These are phyloP conservation scores for Solanum ossicruentum DNA, from an alignment of 257 asterid species.

Conservation along the genomic window DNA sequence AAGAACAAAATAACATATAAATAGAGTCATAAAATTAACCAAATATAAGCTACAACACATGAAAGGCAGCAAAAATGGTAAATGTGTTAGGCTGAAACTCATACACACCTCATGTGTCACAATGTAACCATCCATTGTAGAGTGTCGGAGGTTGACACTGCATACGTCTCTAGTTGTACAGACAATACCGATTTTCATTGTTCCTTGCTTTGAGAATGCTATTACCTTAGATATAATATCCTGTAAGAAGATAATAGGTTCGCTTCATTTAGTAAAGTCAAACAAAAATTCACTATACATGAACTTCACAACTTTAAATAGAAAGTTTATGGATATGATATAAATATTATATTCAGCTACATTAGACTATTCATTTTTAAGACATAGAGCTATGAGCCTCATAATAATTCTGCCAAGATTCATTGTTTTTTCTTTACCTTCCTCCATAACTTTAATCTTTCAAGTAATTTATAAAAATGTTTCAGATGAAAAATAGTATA, in stretches of 20 bases:
- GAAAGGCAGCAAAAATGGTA: neutral
- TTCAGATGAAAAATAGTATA: neutral
- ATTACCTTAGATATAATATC: constrained; percentile 31
- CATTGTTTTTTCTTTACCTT: neutral
- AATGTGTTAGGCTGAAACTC: neutral
- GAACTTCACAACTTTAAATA: neutral
- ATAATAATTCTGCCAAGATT: neutral
- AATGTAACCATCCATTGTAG: constrained; percentile 61
- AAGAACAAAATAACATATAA: neutral
- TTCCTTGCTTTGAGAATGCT: constrained; percentile 58
- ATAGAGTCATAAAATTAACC: neutral
- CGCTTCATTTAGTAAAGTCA: neutral
- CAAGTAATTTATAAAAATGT: neutral
- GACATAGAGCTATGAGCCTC: neutral
- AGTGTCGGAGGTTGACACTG: constrained; percentile 71
- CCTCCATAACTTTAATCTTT: neutral
- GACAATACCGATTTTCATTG: constrained; percentile 65
- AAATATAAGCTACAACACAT: neutral
- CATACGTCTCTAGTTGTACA: constrained; percentile 75
- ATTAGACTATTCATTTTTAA: neutral
- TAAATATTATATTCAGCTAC: neutral
- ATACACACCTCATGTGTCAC: constrained; percentile 70
- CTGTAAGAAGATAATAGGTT: constrained; percentile 18
- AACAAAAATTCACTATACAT: neutral
- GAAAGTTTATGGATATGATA: neutral